Conservation (phyloP, 1,284 basidiomycete species). For the Singerocomus inundabilis region DNA sequence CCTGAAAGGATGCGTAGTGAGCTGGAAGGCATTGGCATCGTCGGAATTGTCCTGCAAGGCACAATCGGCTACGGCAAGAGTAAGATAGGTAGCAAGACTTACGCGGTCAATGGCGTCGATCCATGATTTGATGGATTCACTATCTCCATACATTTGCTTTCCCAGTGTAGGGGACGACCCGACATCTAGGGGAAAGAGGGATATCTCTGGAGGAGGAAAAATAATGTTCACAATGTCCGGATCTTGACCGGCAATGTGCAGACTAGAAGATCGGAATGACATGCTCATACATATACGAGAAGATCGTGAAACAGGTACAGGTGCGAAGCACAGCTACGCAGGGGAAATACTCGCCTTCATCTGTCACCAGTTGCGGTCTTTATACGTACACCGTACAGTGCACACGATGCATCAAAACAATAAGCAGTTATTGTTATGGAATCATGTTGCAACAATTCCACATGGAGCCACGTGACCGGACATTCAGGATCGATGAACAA, state of each 20-base stretch:
- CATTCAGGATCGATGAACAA: slow-evolving; percentile 18
- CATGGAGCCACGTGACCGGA: slow-evolving; percentile 22
- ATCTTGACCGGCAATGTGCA: slow-evolving; percentile 32
- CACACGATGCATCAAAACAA: slow-evolving; percentile 27
- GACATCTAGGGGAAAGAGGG: background rate
- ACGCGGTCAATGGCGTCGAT: slow-evolving; percentile 26
- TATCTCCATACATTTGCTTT: slow-evolving; percentile 27
- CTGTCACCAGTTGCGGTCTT: slow-evolving; percentile 13
- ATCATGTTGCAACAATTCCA: background rate
- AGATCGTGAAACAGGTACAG: slow-evolving; percentile 13
- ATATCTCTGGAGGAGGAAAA: slow-evolving; percentile 12
- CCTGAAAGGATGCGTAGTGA: slow-evolving; percentile 23
- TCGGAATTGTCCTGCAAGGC: slow-evolving; percentile 14
- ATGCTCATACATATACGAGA: slow-evolving; percentile 18
- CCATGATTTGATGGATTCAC: slow-evolving; percentile 27
- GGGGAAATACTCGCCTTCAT: background rate
- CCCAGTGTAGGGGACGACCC: slow-evolving; percentile 3
- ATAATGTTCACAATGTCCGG: slow-evolving; percentile 11
- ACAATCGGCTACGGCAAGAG: slow-evolving; percentile 2
- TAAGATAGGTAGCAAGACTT: slow-evolving; percentile 1
- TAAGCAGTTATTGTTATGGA: slow-evolving; percentile 26
- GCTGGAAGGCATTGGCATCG: slow-evolving; percentile 9
- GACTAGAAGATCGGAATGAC: slow-evolving; percentile 17
- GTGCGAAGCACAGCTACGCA: slow-evolving; percentile 33
- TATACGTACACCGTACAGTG: slow-evolving; percentile 14